Evolutionary conservation across 1,284 basidiomycete genomes (phyloP), one percentile per base, ranked within the genome.

Genomic region (Sporisorium exsertum): DNA sequence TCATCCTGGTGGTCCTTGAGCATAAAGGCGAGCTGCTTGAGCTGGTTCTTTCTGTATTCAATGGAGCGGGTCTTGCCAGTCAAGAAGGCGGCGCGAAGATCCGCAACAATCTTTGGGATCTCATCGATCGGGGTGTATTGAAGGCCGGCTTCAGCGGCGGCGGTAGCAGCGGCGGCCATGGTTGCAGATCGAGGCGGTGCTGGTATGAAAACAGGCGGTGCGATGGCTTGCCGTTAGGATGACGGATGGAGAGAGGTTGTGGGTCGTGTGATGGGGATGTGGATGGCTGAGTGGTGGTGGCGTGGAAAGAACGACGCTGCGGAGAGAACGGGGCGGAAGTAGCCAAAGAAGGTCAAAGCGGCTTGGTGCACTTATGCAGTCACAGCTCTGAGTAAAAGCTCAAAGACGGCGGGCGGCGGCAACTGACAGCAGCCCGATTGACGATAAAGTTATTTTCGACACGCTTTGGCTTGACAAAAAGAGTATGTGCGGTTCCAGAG

Each of bases 1-100:
- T 84, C 85, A 13, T 87, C 83, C 47, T 86, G 81, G 83, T 92
- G 91, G 73, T 92, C 91, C 64, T 90, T 87, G 56, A 91, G 78
- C 81, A 91, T 84, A 65, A 88, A 91, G 13, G 88, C 89, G 45
- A 92, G 87, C 84, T 90, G 89, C 76, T 90, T 88, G 57, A 92
- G 88, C 85, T 91, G 90, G 61, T 88, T 88, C 69, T 89, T 88
- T 43, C 91, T 87, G 83, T 90, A 92, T 43, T 86, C 87, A 54
- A 91, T 80, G 13, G 88, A 85, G 27, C 87, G 87, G 5, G 90
- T 90, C 62, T 87, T 88, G 22, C 88, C 87, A 6, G 88, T 86
- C 20, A 86, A 82, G 86, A 91, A 92, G 13, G 88, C 88, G 50
- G 81, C 79, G 47, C 86, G 84, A 13, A 91, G 85, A 2, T 86